These are phyloP conservation scores for Malus orientalis DNA, from an alignment of 306 rosid species.

Conservation along the genomic window DNA sequence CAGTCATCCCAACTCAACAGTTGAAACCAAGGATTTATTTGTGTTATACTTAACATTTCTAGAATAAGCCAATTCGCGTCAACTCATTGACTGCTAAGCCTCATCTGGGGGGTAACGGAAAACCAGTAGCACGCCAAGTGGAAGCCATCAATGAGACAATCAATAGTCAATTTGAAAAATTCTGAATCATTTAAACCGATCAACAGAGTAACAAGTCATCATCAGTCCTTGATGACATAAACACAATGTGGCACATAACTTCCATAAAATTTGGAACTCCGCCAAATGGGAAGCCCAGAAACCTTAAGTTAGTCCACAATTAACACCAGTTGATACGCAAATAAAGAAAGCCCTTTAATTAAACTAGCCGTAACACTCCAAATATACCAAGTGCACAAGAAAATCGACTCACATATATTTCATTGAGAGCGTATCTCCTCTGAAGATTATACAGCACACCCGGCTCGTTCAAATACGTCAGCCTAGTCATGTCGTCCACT, in stretches of 20 bases:
- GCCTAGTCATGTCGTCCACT: constrained; percentile 87
- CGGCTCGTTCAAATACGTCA: constrained; percentile 89
- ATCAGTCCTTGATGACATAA: not conserved
- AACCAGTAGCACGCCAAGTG: constrained; percentile 1
- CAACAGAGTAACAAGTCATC: not conserved
- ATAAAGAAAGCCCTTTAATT: not conserved
- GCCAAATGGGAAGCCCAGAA: not conserved
- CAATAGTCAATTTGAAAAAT: not conserved
- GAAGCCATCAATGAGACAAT: not conserved
- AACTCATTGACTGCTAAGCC: not conserved
- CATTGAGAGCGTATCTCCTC: constrained; percentile 89
- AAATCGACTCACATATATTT: constrained; percentile 65
- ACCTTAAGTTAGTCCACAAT: not conserved
- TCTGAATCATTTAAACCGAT: not conserved
- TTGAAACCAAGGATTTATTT: not conserved
- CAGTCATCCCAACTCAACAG: not conserved
- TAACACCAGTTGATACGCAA: not conserved
- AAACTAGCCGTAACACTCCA: not conserved
- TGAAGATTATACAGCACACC: constrained; percentile 88
- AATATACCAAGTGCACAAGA: not conserved
- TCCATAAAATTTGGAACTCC: not conserved
- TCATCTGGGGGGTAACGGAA: not conserved
- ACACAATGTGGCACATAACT: not conserved
- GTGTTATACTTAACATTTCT: not conserved
- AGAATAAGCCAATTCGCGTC: not conserved